Evolutionary conservation across 2,329 filamentous ascomycete genomes (phyloP).

Genomic region (Cladophialophora chaetospira): DNA sequence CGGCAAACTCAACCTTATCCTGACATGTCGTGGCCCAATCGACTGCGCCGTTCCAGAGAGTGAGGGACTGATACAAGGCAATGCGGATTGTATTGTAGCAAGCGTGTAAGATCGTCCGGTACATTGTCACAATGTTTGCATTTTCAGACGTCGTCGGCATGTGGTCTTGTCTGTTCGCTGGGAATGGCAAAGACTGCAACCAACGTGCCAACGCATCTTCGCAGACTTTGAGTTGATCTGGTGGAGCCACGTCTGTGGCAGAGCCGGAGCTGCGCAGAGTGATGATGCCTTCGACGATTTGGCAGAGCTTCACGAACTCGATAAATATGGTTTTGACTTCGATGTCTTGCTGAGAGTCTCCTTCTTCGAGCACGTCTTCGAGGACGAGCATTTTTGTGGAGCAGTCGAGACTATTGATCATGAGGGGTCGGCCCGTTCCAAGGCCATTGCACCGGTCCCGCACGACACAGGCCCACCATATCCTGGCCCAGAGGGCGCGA

Average conservation of each 20-base stretch:
- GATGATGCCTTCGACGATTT: constrained; percentile 11
- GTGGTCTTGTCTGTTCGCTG: constrained; percentile 6
- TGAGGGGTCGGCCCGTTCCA: constrained; percentile 6
- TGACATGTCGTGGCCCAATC: constrained; percentile 5
- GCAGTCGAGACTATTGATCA: constrained; percentile 12
- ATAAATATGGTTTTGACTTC: constrained; percentile 11
- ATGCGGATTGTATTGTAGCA: constrained; percentile 9
- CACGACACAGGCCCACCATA: constrained; percentile 9
- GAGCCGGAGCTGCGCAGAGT: constrained; percentile 7
- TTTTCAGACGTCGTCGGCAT: background rate
- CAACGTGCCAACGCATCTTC: constrained; percentile 6
- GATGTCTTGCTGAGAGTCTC: constrained; percentile 4
- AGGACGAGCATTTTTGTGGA: background rate
- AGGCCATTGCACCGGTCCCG: constrained; percentile 10
- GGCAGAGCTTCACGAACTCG: constrained; percentile 9
- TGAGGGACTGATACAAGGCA: constrained; percentile 10
- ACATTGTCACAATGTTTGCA: background rate
- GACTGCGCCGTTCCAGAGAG: constrained; percentile 4
- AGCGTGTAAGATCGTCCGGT: constrained; percentile 5
- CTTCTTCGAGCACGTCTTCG: constrained; percentile 2
- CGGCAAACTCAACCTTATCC: constrained; percentile 6
- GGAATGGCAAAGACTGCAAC: constrained; percentile 1
- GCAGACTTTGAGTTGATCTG: constrained; percentile 8
- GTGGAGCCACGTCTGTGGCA: background rate
- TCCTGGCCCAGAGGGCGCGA: constrained; percentile 6